phyloP scores from a whole-genome alignment of 495 filamentous ascomycete species.

The Neurospora sp. region DNA sequence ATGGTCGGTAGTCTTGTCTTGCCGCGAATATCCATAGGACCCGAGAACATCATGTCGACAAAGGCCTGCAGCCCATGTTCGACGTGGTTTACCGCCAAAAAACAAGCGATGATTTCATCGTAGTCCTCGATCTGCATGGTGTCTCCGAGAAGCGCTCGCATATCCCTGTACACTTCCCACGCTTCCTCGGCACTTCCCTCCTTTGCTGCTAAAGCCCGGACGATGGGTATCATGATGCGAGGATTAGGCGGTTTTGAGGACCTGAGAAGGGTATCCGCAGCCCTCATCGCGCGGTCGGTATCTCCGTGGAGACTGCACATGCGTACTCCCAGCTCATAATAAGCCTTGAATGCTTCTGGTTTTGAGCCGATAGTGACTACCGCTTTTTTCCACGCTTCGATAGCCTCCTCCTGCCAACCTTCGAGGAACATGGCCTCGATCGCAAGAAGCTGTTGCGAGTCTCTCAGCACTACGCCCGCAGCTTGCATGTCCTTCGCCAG shows the following conservation, averaged over 20 bases:
- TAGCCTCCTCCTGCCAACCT: conserved; percentile 47
- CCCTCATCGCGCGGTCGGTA: conserved; percentile 51
- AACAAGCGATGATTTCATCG: conserved; percentile 52
- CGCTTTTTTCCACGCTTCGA: conserved; percentile 55
- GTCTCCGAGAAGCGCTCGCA: conserved; percentile 48
- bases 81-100: conserved; percentile 47
- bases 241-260: conserved; percentile 38
- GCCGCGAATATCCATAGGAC: conserved; percentile 31
- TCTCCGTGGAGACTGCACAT: conserved; percentile 53
- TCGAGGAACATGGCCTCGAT: conserved; percentile 54
- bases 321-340: conserved; percentile 59
- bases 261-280: conserved; percentile 47
- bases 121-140: conserved; percentile 66
- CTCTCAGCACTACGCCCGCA: conserved; percentile 40
- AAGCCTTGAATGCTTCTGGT: conserved; percentile 42
- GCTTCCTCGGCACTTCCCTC: conserved; percentile 37
- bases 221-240: conserved; percentile 58
- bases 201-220: conserved; percentile 35
- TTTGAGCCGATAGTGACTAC: conserved; percentile 41
- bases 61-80: conserved; percentile 63
- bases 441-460: conserved; percentile 50
- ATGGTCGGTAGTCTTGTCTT: conserved; percentile 44
- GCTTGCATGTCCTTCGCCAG: conserved; percentile 53
- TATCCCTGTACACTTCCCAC: conserved; percentile 55
- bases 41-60: conserved; percentile 75